Conservation (phyloP, 83 land plant species). For the Thuja plicata region DNA sequence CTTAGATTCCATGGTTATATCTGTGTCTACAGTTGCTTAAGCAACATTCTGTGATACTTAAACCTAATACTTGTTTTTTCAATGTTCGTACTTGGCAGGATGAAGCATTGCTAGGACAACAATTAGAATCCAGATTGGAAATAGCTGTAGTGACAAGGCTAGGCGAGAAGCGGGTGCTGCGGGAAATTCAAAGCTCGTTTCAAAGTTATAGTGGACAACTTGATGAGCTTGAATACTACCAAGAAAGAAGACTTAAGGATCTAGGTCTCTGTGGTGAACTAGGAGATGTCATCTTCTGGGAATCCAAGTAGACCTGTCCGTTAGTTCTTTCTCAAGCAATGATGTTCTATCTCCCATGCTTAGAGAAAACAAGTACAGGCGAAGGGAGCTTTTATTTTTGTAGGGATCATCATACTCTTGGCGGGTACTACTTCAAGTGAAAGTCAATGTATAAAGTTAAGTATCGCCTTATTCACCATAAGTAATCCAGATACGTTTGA, state of each 20-base stretch:
- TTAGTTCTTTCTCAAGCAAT: background rate
- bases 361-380: background rate
- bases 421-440: background rate
- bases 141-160: conserved; percentile 73
- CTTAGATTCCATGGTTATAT: background rate
- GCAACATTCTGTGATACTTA: background rate
- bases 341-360: background rate
- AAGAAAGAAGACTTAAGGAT: conserved; percentile 81
- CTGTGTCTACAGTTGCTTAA: background rate
- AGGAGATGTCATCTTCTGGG: conserved; percentile 92
- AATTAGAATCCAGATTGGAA: conserved; percentile 49
- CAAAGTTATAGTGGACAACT: conserved; percentile 50
- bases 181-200: conserved; percentile 67
- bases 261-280: conserved; percentile 83
- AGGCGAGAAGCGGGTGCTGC: conserved; percentile 85
- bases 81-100: conserved; percentile 50
- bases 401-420: background rate
- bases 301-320: conserved; percentile 28
- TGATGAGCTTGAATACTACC: conserved; percentile 85
- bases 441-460: background rate
- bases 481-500: background rate
- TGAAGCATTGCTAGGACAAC: conserved; percentile 37
- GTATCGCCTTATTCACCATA: background rate
- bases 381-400: background rate
- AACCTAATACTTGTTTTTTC: background rate